Evolutionary conservation across 106 monocot genomes (phyloP).

Genomic region (Acorus gramineus): DNA sequence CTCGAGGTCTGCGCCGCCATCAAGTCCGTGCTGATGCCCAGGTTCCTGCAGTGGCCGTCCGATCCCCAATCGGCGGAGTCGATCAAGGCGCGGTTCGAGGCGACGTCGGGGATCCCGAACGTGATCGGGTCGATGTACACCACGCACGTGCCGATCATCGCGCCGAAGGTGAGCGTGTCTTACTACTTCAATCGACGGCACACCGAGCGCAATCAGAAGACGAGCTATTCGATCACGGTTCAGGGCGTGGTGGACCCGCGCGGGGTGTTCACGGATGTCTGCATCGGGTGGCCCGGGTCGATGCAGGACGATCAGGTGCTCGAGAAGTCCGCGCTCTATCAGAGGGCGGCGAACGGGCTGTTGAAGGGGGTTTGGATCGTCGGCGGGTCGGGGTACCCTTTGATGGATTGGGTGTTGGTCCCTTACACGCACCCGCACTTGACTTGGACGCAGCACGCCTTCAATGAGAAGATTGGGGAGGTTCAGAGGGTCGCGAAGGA

Average conservation of each 20-base stretch:
- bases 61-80: neutral
- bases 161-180: conserved; percentile 66
- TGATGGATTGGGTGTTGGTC: conserved; percentile 77
- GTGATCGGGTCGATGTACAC: conserved; percentile 83
- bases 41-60: conserved; percentile 62
- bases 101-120: conserved; percentile 46
- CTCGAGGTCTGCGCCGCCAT: conserved; percentile 91
- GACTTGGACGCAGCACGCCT: conserved; percentile 90
- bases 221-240: conserved; percentile 68
- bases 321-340: conserved; percentile 44
- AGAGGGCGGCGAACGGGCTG: conserved; percentile 26
- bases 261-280: conserved; percentile 69
- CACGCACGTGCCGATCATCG: conserved; percentile 88
- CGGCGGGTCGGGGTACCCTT: conserved; percentile 55
- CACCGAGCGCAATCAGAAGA: conserved; percentile 87
- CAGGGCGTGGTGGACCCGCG: conserved; percentile 73
- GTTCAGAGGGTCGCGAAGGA: conserved; percentile 40
- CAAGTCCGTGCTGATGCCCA: conserved; percentile 68
- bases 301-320: conserved; percentile 66
- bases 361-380: conserved; percentile 41
- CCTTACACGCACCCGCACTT: conserved; percentile 74
- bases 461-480: conserved; percentile 69
- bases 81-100: conserved; percentile 24
- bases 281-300: conserved; percentile 77
- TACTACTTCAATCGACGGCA: conserved; percentile 78